Evolutionary conservation across 768 basidiomycete genomes (phyloP).

Genomic region (Boletus sensibilis): DNA sequence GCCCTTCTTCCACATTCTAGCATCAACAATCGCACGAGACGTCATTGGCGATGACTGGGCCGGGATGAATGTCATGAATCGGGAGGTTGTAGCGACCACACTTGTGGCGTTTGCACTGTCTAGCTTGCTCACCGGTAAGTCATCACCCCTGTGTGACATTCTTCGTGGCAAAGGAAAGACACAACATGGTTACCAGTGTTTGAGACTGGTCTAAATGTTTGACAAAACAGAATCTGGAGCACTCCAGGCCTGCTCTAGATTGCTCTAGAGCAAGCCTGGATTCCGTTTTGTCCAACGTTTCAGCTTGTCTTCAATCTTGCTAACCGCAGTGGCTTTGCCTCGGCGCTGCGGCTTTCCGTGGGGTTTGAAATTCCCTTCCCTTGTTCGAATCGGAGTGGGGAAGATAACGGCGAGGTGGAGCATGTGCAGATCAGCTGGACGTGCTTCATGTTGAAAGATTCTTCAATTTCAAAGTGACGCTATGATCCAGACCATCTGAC

Average conservation of each 20-base stretch:
- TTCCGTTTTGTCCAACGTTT: too few species aligned
- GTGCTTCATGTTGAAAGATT: constrained; percentile 1
- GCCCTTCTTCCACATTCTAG: constrained; percentile 96
- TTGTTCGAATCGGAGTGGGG: background rate
- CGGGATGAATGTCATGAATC: constrained; percentile 54
- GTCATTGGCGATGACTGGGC: constrained; percentile 39
- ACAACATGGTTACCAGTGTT: too few species aligned
- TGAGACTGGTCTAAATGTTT: too few species aligned
- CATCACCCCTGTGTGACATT: background rate
- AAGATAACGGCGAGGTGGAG: background rate
- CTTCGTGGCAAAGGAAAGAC: background rate
- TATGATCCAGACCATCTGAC: constrained; percentile 7
- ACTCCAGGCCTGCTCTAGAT: too few species aligned
- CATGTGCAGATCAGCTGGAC: background rate
- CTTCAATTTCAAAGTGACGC: constrained; percentile 13
- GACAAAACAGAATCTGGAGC: too few species aligned
- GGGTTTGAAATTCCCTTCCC: background rate
- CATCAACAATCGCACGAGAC: constrained; percentile 66
- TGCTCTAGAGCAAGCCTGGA: too few species aligned
- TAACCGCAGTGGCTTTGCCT: background rate
- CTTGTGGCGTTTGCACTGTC: constrained; percentile 86
- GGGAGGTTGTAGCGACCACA: constrained; percentile 86
- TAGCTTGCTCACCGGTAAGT: constrained; percentile 78
- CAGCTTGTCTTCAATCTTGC: too few species aligned
- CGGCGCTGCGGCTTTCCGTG: background rate